phyloP scores from a whole-genome alignment of 129 eudicot genomes.

The Pseudognaphalium luteoalbum region DNA sequence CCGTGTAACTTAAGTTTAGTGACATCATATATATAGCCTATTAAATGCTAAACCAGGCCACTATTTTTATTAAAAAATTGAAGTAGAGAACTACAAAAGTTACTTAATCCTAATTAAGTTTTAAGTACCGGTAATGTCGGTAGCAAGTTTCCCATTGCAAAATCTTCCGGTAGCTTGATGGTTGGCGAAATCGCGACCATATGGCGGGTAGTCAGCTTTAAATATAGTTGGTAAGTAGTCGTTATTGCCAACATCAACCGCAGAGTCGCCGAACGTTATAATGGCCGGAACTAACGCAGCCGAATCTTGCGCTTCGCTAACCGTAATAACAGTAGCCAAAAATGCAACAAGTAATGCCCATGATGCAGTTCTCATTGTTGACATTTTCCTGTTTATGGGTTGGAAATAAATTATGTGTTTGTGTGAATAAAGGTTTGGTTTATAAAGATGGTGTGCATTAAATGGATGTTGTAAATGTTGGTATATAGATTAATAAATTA shows the following conservation, averaged over 20 bases:
- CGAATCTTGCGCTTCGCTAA: slow-evolving; percentile 54
- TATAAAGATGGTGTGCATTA: slow-evolving; percentile 27
- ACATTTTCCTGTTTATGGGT: slow-evolving; percentile 6
- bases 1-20: no score
- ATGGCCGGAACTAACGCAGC: slow-evolving; percentile 73
- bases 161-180: slow-evolving; percentile 84
- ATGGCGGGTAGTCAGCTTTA: slow-evolving; percentile 87
- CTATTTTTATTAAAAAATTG: no score
- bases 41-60: no score
- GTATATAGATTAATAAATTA: slow-evolving; percentile 22
- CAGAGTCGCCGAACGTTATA: slow-evolving; percentile 79
- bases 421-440: neutral
- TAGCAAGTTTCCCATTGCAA: slow-evolving; percentile 92
- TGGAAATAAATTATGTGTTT: slow-evolving; percentile 2
- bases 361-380: slow-evolving; percentile 7
- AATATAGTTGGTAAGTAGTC: slow-evolving; percentile 69
- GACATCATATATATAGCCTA: no score
- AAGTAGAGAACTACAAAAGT: neutral
- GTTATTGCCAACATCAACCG: slow-evolving; percentile 86
- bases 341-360: slow-evolving; percentile 31
- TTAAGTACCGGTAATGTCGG: slow-evolving; percentile 72
- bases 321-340: slow-evolving; percentile 14
- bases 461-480: slow-evolving; percentile 27
- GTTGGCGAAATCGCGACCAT: slow-evolving; percentile 74
- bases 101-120: neutral